Evolutionary conservation across 768 basidiomycete genomes (phyloP), one percentile per base, ranked within the genome.

Genomic region (Termitomyces sp.): DNA sequence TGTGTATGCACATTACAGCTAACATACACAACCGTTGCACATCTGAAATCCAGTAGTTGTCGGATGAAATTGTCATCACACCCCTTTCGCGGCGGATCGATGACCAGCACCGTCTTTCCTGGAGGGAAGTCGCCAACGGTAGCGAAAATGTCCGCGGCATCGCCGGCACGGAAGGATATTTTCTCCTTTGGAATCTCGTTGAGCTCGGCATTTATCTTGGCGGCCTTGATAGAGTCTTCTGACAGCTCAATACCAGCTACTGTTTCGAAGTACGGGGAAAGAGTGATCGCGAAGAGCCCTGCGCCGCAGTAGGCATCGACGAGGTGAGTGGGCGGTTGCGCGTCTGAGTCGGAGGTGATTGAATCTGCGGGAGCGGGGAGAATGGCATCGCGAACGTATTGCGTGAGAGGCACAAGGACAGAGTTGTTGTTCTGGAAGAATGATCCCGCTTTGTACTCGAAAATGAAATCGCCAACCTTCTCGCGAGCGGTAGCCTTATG

Each of bases 371-470:
- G 44, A 0, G 68, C 57, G 20, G 73, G 74, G 66, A 87, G 85
- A 66, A 95, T 86, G 55, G 89, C 85, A 32, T 88, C 82, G 47
- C 81, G 80, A 56, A 96, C 93, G 74, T 95, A 93, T 60, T 82
- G 69, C n/a, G 91, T 90, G 53, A 99, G 81, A 0, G 92, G 86
- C 6, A 86, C 79, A 32, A 98, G 83, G 41, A 96, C 90, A 7
- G 91, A 86, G 69, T 96, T 95, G 82, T 99, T 99, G 78, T 98
- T 98, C 69, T 99, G 96, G 82, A 98, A 98, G 79, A 98, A 99
- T 4, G 92, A 89, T 50, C 89, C 86, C 6, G 88, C 91, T 23
- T 79, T 82, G 72, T 92, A 95, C 69, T 95, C 88, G 74, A 98
- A 97, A 48, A 88, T 71, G 69, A 79, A 84, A 61, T 82, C 74